These are phyloP conservation scores for Solanum peruvianum DNA, from an alignment of 257 asterid genomes.

Conservation along the genomic window DNA sequence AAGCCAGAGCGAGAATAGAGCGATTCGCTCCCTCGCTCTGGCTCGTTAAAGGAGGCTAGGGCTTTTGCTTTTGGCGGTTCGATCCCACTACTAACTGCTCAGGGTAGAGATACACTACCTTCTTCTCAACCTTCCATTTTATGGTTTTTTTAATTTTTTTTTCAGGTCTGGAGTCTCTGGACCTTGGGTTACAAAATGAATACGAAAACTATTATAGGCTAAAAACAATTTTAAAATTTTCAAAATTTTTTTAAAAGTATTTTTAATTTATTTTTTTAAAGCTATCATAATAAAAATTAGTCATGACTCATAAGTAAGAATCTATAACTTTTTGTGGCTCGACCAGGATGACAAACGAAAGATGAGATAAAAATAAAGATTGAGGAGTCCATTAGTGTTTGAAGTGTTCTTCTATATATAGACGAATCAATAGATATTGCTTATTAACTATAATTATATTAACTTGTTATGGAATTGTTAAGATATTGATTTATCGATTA, in stretches of 20 bases:
- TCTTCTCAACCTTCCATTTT: neutral
- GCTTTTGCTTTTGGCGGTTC: neutral
- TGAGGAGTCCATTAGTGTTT: too few relatives aligned
- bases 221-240: neutral
- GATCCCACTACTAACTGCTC: neutral
- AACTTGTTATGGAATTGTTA: accelerated
- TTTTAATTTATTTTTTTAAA: too few relatives aligned
- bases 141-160: neutral
- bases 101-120: neutral
- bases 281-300: neutral
- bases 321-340: too few relatives aligned
- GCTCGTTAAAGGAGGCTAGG: neutral
- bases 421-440: too few relatives aligned
- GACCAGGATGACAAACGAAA: too few relatives aligned
- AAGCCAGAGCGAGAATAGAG: slow-evolving; percentile 5
- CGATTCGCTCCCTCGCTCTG: neutral
- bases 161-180: neutral
- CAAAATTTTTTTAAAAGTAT: too few relatives aligned
- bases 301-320: too few relatives aligned
- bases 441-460: too few relatives aligned
- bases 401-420: too few relatives aligned
- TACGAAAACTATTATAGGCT: neutral
- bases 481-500: too few relatives aligned
- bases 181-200: neutral
- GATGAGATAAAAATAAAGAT: too few relatives aligned